Base-by-base conservation (phyloP, 2,329 filamentous ascomycete species). In the Anisogramma anomala region DNA sequence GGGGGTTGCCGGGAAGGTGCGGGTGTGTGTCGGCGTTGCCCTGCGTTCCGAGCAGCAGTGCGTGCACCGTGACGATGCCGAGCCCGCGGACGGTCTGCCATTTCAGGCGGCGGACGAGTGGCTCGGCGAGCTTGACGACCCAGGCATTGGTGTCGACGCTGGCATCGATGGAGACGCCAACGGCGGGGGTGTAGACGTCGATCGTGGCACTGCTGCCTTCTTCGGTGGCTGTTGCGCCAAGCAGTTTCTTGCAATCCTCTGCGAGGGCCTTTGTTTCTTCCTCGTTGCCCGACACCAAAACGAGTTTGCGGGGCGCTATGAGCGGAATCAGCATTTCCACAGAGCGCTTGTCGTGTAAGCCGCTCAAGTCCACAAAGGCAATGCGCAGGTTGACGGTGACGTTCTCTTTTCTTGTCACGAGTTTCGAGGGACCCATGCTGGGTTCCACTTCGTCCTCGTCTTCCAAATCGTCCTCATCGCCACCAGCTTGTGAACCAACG, bases 131-230 rank as follows among this genome's bases (percentile, higher is more conserved):
- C 60, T 88, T 94, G 46, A 98, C 84, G 18, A 84, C 81, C 91
- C 93, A 98, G 3, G 91, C 88, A 57, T 96, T 95, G 4, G 89
- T 96, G 58, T 98, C 91, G 31, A 96, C 89, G 55, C 88, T 95
- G 10, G 89, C 91, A 59, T 98, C 81, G 31, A 98, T 72, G 11
- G 71, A 67, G 25, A 72, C 67, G 18, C 87, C 87, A n/a, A 84
- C 67, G 8, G 66, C 61, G 1, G 91, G 91, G 0, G 85, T 87
- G 56, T 89, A 89, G 4, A 98, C 84, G 48, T 88, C 79, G 26
- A 77, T 71, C 14, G 68, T 64, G 33, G 64, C 62, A 17, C 28
- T 46, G 32, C 42, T 45, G 6, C 39, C 34, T 27, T 69, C 67
- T 31, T 65, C 65, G 8, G 33, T 36, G 5, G 59, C 62, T 1